phyloP scores from a whole-genome alignment of 768 basidiomycete species.

The Lentinula edodes region DNA sequence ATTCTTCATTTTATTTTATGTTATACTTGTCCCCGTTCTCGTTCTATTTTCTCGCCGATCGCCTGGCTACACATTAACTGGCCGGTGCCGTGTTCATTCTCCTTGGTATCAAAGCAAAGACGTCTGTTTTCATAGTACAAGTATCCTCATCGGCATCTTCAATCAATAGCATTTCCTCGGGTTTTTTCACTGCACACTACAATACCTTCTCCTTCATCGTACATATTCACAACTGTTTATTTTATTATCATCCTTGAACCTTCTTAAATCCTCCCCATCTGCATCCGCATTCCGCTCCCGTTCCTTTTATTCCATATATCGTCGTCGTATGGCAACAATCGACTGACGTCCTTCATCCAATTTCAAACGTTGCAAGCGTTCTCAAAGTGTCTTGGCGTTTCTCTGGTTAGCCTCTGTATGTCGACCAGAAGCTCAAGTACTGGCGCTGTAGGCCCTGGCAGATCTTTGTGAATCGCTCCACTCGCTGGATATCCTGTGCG shows the following conservation, averaged over 20 bases:
- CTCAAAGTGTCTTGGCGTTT: not conserved
- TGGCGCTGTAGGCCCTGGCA: slow-evolving; percentile 2
- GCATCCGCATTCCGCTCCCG: slow-evolving; percentile 6
- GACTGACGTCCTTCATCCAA: slow-evolving; percentile 1
- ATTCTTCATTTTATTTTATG: slow-evolving; percentile 79
- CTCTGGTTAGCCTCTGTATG: not conserved
- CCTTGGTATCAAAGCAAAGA: slow-evolving; percentile 8
- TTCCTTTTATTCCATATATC: slow-evolving; percentile 7
- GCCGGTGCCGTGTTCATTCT: slow-evolving; percentile 3
- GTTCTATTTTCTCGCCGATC: slow-evolving; percentile 18
- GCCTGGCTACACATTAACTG: slow-evolving; percentile 1
- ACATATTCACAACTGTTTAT: slow-evolving; percentile 7
- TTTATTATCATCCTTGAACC: slow-evolving; percentile 17
- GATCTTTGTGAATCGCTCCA: slow-evolving; percentile 2
- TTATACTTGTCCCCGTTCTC: slow-evolving; percentile 17
- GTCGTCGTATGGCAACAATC: slow-evolving; percentile 7
- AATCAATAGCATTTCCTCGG: slow-evolving; percentile 4
- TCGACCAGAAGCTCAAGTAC: not conserved
- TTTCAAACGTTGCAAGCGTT: not conserved
- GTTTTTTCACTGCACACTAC: slow-evolving; percentile 5
- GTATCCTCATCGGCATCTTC: slow-evolving; percentile 6
- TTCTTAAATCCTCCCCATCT: slow-evolving; percentile 12
- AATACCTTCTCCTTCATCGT: slow-evolving; percentile 5
- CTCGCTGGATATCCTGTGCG: slow-evolving; percentile 7
- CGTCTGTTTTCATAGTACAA: slow-evolving; percentile 8